These are phyloP conservation scores for Camelina laxa DNA, from an alignment of 345 rosid genomes.

Conservation along the genomic window DNA sequence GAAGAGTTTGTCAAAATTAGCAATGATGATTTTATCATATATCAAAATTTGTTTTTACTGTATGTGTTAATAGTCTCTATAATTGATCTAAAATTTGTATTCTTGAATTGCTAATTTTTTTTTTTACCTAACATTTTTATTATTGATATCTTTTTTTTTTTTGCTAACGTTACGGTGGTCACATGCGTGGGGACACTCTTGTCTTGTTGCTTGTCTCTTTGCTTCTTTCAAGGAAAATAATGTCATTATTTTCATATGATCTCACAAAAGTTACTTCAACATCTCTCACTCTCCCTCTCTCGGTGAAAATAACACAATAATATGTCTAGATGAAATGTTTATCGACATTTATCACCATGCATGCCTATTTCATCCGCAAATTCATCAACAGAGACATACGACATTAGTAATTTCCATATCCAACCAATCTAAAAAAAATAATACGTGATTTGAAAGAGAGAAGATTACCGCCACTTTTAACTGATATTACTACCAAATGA, in stretches of 20 bases:
- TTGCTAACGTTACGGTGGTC: constrained; percentile 36
- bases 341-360: background rate
- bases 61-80: no score
- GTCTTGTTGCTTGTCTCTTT: constrained; percentile 22
- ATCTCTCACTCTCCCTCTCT: background rate
- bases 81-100: background rate
- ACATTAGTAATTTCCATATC: no score
- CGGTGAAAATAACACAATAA: background rate
- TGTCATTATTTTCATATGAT: constrained; percentile 6
- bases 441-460: no score
- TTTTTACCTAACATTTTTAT: constrained; percentile 1
- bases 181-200: constrained; percentile 39
- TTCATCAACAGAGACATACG: background rate
- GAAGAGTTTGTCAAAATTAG: background rate
- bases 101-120: background rate
- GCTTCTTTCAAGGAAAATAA: constrained; percentile 20
- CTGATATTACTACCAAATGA: no score
- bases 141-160: constrained; percentile 13
- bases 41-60: no score
- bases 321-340: background rate
- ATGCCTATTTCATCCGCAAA: background rate
- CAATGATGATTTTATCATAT: background rate
- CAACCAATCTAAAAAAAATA: no score
- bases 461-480: no score
- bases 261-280: background rate